Evolutionary conservation across 805 yeast species (phyloP).

Genomic region (Teunomyces tritomae): DNA sequence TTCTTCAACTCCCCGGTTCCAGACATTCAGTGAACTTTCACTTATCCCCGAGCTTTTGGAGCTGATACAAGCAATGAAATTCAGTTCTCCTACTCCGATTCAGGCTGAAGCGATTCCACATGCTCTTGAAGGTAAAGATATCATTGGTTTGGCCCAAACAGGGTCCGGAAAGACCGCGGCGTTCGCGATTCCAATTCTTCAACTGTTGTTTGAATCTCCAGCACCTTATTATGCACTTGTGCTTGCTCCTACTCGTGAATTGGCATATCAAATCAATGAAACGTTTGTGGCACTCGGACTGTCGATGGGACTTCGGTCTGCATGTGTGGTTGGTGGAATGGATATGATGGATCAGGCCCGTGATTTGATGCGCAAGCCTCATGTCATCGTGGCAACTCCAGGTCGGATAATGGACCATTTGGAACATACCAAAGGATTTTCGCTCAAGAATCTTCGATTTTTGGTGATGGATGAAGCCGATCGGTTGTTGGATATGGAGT

Average conservation of each 20-base stretch:
- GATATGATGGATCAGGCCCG: slow-evolving; percentile 97
- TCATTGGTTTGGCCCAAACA: slow-evolving; percentile 94
- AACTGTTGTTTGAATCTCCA: slow-evolving; percentile 86
- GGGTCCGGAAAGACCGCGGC: slow-evolving; percentile 99
- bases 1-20: slow-evolving; percentile 5
- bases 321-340: slow-evolving; percentile 96
- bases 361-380: slow-evolving; percentile 91
- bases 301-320: slow-evolving; percentile 86
- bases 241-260: slow-evolving; percentile 80
- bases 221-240: slow-evolving; percentile 87
- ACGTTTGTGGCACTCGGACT: slow-evolving; percentile 93
- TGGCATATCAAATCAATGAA: slow-evolving; percentile 86
- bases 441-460: slow-evolving; percentile 71
- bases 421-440: slow-evolving; percentile 88
- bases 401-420: slow-evolving; percentile 92
- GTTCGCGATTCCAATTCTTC: slow-evolving; percentile 92
- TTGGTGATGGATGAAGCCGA: slow-evolving; percentile 98
- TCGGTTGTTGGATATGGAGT: slow-evolving; percentile 90
- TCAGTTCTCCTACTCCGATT: slow-evolving; percentile 85
- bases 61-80: slow-evolving; percentile 74
- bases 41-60: slow-evolving; percentile 77
- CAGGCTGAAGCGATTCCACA: slow-evolving; percentile 90
- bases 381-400: slow-evolving; percentile 92
- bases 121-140: slow-evolving; percentile 86
- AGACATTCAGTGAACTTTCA: slow-evolving; percentile 46